Conservation (phyloP, 2,329 filamentous ascomycete species). For the Endocalyx cinctus region DNA sequence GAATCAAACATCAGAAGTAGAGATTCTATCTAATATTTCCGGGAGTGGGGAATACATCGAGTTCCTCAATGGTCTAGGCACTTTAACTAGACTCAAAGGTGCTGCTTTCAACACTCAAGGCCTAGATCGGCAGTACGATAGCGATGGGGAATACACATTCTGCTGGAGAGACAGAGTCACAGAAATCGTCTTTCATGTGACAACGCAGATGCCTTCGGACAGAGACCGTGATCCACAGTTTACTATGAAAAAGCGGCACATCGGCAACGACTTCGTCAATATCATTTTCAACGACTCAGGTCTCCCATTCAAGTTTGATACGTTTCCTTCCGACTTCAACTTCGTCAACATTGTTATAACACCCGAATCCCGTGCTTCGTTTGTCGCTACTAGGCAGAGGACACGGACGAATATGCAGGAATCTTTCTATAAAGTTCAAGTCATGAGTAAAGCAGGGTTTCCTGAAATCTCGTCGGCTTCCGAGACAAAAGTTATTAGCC, state of each 20-base stretch:
- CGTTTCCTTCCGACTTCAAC: constrained; percentile 92
- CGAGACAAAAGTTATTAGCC: constrained; percentile 82
- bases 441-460: constrained; percentile 83
- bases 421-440: constrained; percentile 81
- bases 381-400: constrained; percentile 52
- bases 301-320: constrained; percentile 81
- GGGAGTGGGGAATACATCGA: constrained; percentile 85
- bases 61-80: constrained; percentile 79
- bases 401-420: constrained; percentile 33
- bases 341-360: constrained; percentile 96
- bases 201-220: constrained; percentile 95
- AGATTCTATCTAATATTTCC: constrained; percentile 81
- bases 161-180: constrained; percentile 94
- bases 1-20: constrained; percentile 73
- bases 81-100: constrained; percentile 72
- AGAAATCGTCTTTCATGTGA: constrained; percentile 92
- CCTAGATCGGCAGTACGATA: constrained; percentile 70
- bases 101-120: constrained; percentile 92
- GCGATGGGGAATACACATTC: constrained; percentile 82
- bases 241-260: constrained; percentile 85
- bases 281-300: constrained; percentile 98
- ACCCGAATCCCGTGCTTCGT: constrained; percentile 74
- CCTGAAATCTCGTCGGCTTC: constrained; percentile 88
- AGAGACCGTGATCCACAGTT: constrained; percentile 69
- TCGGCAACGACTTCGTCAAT: constrained; percentile 97